These are phyloP conservation scores for Pythium graminicola DNA, from an alignment of 352 stramenopile genomes.

Conservation along the genomic window DNA sequence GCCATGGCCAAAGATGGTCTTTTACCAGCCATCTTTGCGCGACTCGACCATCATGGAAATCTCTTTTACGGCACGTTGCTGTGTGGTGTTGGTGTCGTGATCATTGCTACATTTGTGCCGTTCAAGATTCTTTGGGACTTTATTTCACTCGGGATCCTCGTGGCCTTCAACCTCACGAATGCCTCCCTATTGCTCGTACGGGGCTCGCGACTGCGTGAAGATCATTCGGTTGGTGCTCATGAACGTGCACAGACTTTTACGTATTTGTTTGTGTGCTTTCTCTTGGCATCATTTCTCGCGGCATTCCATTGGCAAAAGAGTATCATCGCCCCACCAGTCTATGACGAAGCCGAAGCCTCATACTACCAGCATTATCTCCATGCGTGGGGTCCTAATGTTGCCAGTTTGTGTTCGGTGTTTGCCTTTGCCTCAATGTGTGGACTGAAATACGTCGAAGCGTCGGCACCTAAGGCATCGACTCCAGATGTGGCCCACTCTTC, in stretches of 20 bases:
- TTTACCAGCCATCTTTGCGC: slow-evolving; percentile 80
- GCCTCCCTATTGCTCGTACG: slow-evolving; percentile 70
- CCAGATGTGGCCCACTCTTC: not conserved
- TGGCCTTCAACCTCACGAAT: slow-evolving; percentile 90
- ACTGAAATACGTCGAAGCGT: slow-evolving; percentile 40
- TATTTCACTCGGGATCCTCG: slow-evolving; percentile 86
- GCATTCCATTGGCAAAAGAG: slow-evolving; percentile 76
- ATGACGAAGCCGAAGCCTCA: slow-evolving; percentile 15
- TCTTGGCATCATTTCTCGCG: slow-evolving; percentile 56
- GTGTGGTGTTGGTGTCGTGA: slow-evolving; percentile 39
- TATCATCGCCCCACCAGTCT: slow-evolving; percentile 27
- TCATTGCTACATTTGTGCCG: slow-evolving; percentile 68
- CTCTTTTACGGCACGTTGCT: slow-evolving; percentile 64
- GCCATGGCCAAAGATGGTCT: slow-evolving; percentile 93
- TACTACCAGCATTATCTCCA: slow-evolving; percentile 55
- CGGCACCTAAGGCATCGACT: not conserved
- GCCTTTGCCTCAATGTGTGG: slow-evolving; percentile 46
- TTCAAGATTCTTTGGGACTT: slow-evolving; percentile 87
- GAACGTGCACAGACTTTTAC: slow-evolving; percentile 24
- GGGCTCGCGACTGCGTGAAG: slow-evolving; percentile 23
- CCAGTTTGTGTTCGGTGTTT: slow-evolving; percentile 43
- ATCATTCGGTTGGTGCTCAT: not conserved
- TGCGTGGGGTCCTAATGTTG: slow-evolving; percentile 34
- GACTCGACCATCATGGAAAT: slow-evolving; percentile 61
- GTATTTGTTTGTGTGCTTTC: slow-evolving; percentile 37